Conservation (phyloP, 2,329 filamentous ascomycete species). For the Monilinia laxa region DNA sequence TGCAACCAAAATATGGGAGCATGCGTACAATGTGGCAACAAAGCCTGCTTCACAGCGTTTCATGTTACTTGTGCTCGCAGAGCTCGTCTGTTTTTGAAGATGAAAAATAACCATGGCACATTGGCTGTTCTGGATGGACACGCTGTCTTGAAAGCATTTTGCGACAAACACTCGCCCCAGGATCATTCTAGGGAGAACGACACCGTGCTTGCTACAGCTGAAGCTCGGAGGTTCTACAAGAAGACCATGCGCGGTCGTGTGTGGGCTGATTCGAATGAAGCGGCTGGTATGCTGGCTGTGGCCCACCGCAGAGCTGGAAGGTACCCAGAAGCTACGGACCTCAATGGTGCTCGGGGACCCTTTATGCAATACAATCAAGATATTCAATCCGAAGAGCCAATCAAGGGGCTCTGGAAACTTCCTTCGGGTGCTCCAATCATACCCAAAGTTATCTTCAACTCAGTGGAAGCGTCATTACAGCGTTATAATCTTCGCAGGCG, state of each 20-base stretch:
- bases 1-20: conserved; percentile 97
- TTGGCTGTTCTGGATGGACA: conserved; percentile 75
- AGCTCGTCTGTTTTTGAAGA: conserved; percentile 85
- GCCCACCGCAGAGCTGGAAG: conserved; percentile 62
- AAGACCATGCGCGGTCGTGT: conserved; percentile 83
- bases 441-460: conserved; percentile 81
- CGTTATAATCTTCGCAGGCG: conserved; percentile 82
- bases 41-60: conserved; percentile 94
- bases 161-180: conserved; percentile 87
- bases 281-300: conserved; percentile 77
- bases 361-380: conserved; percentile 58
- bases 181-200: conserved; percentile 88
- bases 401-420: conserved; percentile 81
- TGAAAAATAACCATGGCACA: conserved; percentile 87
- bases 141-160: conserved; percentile 88
- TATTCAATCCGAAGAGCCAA: conserved; percentile 47
- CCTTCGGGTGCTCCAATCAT: conserved; percentile 95
- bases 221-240: conserved; percentile 87
- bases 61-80: conserved; percentile 93
- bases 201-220: conserved; percentile 74
- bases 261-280: conserved; percentile 88
- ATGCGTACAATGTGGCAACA: conserved; percentile 97
- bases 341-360: conserved; percentile 76
- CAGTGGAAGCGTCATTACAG: conserved; percentile 78
- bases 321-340: conserved; percentile 76